Evolutionary conservation across 192 early-diverging fungal species (phyloP).

Genomic region (Glomus cerebriforme): DNA sequence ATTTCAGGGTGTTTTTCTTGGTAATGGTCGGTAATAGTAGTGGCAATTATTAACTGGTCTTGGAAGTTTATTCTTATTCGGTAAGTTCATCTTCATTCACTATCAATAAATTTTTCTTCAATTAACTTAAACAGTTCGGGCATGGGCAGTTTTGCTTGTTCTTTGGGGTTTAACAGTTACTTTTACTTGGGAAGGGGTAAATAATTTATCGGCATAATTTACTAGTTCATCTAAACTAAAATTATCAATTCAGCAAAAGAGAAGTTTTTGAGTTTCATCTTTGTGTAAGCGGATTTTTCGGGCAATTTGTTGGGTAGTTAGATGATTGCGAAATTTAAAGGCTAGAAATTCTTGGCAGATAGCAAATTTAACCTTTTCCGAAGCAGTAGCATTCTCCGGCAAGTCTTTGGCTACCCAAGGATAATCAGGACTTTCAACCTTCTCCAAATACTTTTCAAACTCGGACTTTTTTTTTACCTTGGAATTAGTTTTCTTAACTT

Average conservation of each 20-base stretch:
- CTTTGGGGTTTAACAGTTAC: too few relatives aligned
- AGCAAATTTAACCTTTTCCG: too few relatives aligned
- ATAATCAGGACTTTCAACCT: too few relatives aligned
- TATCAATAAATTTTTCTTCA: neutral
- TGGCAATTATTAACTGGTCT: neutral
- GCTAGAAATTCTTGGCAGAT: too few relatives aligned
- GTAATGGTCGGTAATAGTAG: slow-evolving; percentile 14
- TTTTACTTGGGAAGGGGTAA: neutral
- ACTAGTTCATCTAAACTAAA: neutral
- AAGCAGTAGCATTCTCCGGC: too few relatives aligned
- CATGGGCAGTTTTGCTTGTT: neutral
- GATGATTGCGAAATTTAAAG: too few relatives aligned
- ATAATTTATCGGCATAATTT: neutral
- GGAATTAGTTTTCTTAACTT: too few relatives aligned
- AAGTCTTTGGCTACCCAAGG: too few relatives aligned
- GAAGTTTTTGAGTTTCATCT: neutral
- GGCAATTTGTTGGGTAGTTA: neutral
- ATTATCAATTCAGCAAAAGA: neutral
- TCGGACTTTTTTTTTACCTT: too few relatives aligned
- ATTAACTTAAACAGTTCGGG: slow-evolving; percentile 9
- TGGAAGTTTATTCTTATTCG: neutral
- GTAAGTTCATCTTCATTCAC: slow-evolving; percentile 2
- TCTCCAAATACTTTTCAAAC: too few relatives aligned
- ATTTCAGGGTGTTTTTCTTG: neutral
- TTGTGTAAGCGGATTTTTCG: neutral